Evolutionary conservation across 495 filamentous ascomycete species (phyloP).

Genomic region (Glutinoglossum americanum): DNA sequence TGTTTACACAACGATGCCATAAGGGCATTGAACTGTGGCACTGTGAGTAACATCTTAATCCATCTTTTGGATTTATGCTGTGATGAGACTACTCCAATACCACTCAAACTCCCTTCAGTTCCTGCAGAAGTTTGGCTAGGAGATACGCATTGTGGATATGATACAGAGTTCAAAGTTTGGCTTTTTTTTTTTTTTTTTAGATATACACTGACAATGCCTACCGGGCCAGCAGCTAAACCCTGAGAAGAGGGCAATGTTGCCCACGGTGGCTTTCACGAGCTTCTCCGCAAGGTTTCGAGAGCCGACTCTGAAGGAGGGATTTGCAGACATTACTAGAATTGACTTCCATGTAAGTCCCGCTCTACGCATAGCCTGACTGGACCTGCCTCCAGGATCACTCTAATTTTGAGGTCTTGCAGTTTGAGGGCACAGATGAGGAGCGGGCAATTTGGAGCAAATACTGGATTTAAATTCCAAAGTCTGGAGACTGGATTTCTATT

Average conservation of each 20-base stretch:
- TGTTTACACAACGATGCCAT: slow-evolving; percentile 85
- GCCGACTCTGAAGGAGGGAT: slow-evolving; percentile 58
- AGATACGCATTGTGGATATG: neutral
- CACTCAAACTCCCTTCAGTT: neutral
- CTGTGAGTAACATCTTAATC: slow-evolving; percentile 15
- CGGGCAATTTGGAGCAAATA: slow-evolving; percentile 43
- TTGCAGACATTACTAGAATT: slow-evolving; percentile 50
- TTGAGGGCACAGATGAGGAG: slow-evolving; percentile 33
- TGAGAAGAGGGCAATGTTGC: slow-evolving; percentile 51
- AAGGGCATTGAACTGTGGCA: slow-evolving; percentile 41
- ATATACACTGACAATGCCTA: neutral
- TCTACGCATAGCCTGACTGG: slow-evolving; percentile 1
- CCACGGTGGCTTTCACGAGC: slow-evolving; percentile 55
- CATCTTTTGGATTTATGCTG: neutral
- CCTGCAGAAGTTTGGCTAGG: neutral
- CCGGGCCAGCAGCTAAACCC: slow-evolving; percentile 42
- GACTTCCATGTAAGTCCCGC: slow-evolving; percentile 35
- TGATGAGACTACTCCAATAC: neutral
- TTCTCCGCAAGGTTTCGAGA: slow-evolving; percentile 48
- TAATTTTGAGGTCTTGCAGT: slow-evolving; percentile 16
- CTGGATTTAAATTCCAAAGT: slow-evolving; percentile 34
- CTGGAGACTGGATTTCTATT: neutral
- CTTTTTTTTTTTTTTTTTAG: neutral
- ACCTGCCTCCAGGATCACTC: neutral
- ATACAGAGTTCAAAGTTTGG: neutral